These are phyloP conservation scores for Fusarium ambrosium DNA, from an alignment of 2,329 filamentous ascomycete genomes.

Conservation along the genomic window DNA sequence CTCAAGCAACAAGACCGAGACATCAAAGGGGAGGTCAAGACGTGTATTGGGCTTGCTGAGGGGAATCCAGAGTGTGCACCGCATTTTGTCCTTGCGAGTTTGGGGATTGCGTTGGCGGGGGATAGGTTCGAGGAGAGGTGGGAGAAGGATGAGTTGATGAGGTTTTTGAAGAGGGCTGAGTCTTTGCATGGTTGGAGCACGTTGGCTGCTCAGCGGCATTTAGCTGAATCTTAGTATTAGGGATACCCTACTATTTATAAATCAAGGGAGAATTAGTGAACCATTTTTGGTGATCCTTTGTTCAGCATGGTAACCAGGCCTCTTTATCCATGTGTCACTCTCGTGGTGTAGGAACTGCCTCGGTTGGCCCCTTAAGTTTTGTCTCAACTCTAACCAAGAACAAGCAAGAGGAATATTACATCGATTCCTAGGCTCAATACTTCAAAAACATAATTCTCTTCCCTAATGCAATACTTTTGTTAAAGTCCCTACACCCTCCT, in stretches of 20 bases:
- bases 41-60: not conserved
- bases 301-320: not conserved
- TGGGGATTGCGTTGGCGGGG: constrained; percentile 46
- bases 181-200: constrained; percentile 36
- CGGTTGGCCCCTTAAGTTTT: too few relatives aligned
- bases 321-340: too few relatives aligned
- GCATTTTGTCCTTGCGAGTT: constrained; percentile 20
- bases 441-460: not conserved
- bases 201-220: constrained; percentile 46
- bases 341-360: too few relatives aligned
- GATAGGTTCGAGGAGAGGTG: constrained; percentile 53
- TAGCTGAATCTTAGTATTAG: not conserved
- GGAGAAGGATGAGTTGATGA: constrained; percentile 54
- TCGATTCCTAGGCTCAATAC: not conserved
- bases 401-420: not conserved
- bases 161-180: constrained; percentile 50
- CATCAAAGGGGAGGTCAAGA: not conserved
- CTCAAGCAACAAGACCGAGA: not conserved
- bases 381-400: not conserved
- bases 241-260: not conserved
- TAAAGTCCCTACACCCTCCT: not conserved
- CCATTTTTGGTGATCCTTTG: not conserved
- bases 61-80: not conserved
- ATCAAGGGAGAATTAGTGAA: not conserved
- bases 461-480: not conserved